Conservation (phyloP, 495 filamentous ascomycete species). For the Xylaria acuta region DNA sequence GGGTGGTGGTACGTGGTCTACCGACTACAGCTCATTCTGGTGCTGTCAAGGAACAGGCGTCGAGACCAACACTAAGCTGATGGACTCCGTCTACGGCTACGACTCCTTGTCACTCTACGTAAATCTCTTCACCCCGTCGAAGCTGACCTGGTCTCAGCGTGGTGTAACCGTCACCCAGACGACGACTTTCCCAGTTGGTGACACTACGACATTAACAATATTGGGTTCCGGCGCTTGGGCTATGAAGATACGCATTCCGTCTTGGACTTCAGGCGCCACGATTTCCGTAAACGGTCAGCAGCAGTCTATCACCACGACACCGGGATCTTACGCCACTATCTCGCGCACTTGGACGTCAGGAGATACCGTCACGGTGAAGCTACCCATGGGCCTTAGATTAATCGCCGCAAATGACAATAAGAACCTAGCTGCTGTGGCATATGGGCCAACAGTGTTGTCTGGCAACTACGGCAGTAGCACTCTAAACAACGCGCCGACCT, state of each 20-base stretch:
- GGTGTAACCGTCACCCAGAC: constrained; percentile 38
- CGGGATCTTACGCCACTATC: constrained; percentile 41
- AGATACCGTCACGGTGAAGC: constrained; percentile 40
- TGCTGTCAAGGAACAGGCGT: constrained; percentile 41
- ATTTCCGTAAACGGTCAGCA: constrained; percentile 41
- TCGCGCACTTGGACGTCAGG: constrained; percentile 41
- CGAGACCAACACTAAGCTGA: constrained; percentile 39
- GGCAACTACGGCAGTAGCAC: constrained; percentile 40
- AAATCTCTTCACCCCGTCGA: constrained; percentile 45
- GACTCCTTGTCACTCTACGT: constrained; percentile 40
- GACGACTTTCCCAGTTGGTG: constrained; percentile 38
- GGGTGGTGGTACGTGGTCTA: constrained; percentile 43
- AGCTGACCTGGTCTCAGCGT: constrained; percentile 39
- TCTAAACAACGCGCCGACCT: constrained; percentile 12
- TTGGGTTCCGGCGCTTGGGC: constrained; percentile 30
- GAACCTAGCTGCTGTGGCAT: constrained; percentile 41
- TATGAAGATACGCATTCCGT: constrained; percentile 43
- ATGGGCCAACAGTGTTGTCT: constrained; percentile 40
- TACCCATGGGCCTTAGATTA: constrained; percentile 41
- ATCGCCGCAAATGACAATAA: constrained; percentile 45
- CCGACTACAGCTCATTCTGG: constrained; percentile 41
- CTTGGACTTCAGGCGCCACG: constrained; percentile 39
- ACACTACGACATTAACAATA: constrained; percentile 39
- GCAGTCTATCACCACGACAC: constrained; percentile 23
- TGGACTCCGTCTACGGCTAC: constrained; percentile 39